Conservation (phyloP, 306 rosid genomes). For the Vigna nakashimae region DNA sequence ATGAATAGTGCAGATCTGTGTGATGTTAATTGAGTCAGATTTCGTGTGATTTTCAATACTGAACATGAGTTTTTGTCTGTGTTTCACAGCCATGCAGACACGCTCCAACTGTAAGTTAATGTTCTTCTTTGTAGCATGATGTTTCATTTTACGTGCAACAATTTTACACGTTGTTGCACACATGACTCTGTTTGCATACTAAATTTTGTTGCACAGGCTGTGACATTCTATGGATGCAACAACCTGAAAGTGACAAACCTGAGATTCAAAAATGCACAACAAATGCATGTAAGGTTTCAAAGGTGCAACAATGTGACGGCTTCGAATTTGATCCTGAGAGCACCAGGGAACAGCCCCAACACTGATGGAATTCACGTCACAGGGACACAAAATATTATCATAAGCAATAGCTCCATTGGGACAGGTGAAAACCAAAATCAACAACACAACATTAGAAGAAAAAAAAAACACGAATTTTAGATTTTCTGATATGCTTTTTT, state of each 20-base stretch:
- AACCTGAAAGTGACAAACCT: slow-evolving; percentile 56
- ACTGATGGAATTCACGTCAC: slow-evolving; percentile 94
- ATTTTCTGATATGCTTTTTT: slow-evolving; percentile 12
- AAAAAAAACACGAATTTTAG: neutral
- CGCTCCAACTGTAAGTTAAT: slow-evolving; percentile 77
- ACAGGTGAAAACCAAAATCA: slow-evolving; percentile 58
- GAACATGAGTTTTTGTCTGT: slow-evolving; percentile 11
- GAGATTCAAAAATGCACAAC: slow-evolving; percentile 64
- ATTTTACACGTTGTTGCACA: neutral
- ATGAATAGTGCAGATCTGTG: neutral
- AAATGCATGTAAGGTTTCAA: slow-evolving; percentile 71
- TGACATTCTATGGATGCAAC: slow-evolving; percentile 65
- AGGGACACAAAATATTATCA: slow-evolving; percentile 52
- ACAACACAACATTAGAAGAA: neutral
- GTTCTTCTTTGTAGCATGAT: neutral
- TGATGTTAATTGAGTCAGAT: too few species aligned
- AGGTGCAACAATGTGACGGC: slow-evolving; percentile 60
- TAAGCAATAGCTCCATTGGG: slow-evolving; percentile 56
- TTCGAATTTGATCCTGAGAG: slow-evolving; percentile 52
- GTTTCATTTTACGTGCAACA: neutral
- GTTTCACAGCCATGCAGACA: slow-evolving; percentile 69
- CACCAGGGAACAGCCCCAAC: slow-evolving; percentile 82
- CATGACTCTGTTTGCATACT: neutral
- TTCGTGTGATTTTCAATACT: neutral
- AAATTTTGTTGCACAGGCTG: slow-evolving; percentile 58